Conservation (phyloP, 129 eudicot species). For the Flaveria brownii region DNA sequence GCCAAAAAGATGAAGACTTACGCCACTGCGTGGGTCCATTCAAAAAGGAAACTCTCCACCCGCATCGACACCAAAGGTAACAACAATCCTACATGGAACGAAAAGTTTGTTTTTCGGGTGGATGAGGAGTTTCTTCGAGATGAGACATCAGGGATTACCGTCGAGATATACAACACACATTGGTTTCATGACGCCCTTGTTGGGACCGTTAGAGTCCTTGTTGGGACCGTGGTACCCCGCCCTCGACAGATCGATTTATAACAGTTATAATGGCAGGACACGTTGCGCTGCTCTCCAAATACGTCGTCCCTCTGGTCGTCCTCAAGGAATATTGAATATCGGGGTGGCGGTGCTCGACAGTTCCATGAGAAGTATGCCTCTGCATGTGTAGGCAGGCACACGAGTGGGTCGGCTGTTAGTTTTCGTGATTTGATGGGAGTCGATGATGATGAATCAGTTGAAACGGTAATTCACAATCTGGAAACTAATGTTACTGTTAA, state of each 20-base stretch:
- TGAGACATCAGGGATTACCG: conserved; percentile 18
- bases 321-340: conserved; percentile 32
- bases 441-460: background rate
- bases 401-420: background rate
- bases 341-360: conserved; percentile 28
- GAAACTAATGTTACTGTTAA: too few relatives aligned
- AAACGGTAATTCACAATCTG: too few relatives aligned
- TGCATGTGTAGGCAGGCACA: conserved; percentile 2
- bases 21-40: conserved; percentile 28
- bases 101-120: conserved; percentile 40
- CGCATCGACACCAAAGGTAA: conserved; percentile 27
- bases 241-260: background rate
- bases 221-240: conserved; percentile 24
- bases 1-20: conserved; percentile 28
- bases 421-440: conserved; percentile 19
- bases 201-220: conserved; percentile 24
- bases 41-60: conserved; percentile 25
- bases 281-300: conserved; percentile 31
- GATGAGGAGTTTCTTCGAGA: conserved; percentile 23
- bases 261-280: background rate
- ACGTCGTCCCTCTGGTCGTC: conserved; percentile 30
- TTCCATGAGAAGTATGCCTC: conserved; percentile 29
- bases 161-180: conserved; percentile 15
- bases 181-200: conserved; percentile 29
- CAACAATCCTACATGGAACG: conserved; percentile 37